Conservation (phyloP, 257 asterid species). For the Datura wrightii region DNA sequence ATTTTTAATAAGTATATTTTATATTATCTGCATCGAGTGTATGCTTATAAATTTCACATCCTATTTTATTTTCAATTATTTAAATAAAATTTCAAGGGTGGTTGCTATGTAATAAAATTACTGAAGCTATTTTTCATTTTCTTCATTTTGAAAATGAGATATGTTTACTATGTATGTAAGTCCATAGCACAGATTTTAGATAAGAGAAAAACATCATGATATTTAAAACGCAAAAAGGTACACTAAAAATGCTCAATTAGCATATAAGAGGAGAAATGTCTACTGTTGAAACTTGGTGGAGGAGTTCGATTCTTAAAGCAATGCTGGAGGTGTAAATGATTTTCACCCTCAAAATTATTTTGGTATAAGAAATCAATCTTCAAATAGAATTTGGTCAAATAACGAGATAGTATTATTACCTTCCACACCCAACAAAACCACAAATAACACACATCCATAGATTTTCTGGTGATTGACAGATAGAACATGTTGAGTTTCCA, state of each 20-base stretch:
- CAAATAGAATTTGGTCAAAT: conserved; percentile 29
- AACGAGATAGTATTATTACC: conserved; percentile 53
- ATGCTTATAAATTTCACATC: conserved; percentile 2
- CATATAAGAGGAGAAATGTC: neutral
- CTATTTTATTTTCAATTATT: neutral
- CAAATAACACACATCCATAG: conserved; percentile 99
- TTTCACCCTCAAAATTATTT: neutral
- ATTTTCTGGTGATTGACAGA: conserved; percentile 86
- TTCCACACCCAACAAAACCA: conserved; percentile 94
- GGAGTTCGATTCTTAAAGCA: neutral
- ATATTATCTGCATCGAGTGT: neutral
- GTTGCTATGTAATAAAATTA: neutral
- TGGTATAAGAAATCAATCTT: neutral
- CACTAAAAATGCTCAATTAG: neutral
- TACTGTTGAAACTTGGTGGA: neutral
- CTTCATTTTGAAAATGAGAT: neutral
- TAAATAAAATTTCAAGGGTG: neutral
- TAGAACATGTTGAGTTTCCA: conserved; percentile 80
- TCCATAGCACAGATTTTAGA: neutral
- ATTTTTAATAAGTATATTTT: neutral
- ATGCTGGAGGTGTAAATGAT: neutral
- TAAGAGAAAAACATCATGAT: neutral
- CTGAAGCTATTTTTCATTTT: neutral
- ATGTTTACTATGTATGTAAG: neutral
- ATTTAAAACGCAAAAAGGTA: neutral